Evolutionary conservation across 2,329 filamentous ascomycete species (phyloP), one percentile per base, ranked within the genome.

Genomic region (Colletotrichum trifolii): DNA sequence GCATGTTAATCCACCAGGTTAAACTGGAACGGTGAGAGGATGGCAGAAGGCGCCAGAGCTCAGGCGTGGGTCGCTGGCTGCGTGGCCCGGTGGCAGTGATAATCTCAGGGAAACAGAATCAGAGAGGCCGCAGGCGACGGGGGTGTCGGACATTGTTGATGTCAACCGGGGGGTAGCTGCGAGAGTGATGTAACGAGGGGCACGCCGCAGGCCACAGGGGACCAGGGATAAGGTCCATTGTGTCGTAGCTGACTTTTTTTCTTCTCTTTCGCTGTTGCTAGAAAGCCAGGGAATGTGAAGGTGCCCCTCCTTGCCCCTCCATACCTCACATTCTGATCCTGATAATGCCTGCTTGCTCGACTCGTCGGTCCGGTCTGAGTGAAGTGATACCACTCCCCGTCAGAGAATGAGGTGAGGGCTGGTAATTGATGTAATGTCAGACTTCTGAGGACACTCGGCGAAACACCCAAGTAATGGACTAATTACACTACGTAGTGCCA

Each of bases 131-230:
- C 34, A 25, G 40, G 48, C 48, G 47, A 57, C 59, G 59, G 54
- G 60, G 54, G 55, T 60, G 46, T 60, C 49, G 61, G 55, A 60
- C 61, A 52, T 64, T 58, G 45, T 60, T 47, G 46, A 59, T 52
- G 45, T 54, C 42, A 49, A 64, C 61, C 55, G 55, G 61, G 60
- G 60, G 55, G 43, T 60, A 64, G 61, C 61, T 64, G 55, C 38
- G 55, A 54, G 49, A 49, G 60, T 64, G 61, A 64, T 64, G 61
- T 64, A 64, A 64, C 61, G 61, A 64, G 61, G 60, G 61, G 61
- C 61, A 64, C 42, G 55, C 55, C 61, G 45, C 13, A 17, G 17
- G 46, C 15, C 47, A 60, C 55, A 49, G 57, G 40, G 60, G 52
- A 9, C 61, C 48, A 64, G 49, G 61, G 61, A 64, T 60, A 54